Percentiles rank a stretch among this genome's conserved stretches.
Conservation (phyloP, 257 asterid species). For the Solanum megistacrolobum region DNA sequence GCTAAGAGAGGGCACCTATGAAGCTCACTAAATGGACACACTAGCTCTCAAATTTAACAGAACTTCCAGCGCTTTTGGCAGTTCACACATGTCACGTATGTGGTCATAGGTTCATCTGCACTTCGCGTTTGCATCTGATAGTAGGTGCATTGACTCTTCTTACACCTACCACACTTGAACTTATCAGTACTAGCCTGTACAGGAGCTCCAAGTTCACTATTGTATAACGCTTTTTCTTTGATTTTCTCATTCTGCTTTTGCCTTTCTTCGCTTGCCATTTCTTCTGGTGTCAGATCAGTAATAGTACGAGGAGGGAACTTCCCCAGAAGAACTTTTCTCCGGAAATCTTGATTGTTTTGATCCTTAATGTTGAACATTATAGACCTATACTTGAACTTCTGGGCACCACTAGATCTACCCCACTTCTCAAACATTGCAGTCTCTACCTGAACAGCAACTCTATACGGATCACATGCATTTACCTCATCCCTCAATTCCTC, state of each 20-base stretch:
- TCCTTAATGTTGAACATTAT: slow-evolving; percentile 43
- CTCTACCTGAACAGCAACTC: slow-evolving; percentile 36
- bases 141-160: slow-evolving; percentile 67
- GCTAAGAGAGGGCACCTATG: neutral
- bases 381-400: slow-evolving; percentile 35
- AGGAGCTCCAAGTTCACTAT: slow-evolving; percentile 59
- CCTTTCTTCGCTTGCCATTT: slow-evolving; percentile 90
- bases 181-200: slow-evolving; percentile 70
- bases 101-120: slow-evolving; percentile 99
- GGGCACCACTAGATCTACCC: slow-evolving; percentile 38
- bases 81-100: slow-evolving; percentile 86
- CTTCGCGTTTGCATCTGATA: slow-evolving; percentile 95
- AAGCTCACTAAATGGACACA: neutral
- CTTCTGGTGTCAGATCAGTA: slow-evolving; percentile 51
- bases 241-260: slow-evolving; percentile 57
- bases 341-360: slow-evolving; percentile 43
- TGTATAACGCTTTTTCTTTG: slow-evolving; percentile 70
- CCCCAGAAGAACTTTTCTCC: slow-evolving; percentile 69
- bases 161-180: slow-evolving; percentile 79
- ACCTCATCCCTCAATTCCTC: slow-evolving; percentile 34
- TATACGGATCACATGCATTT: slow-evolving; percentile 53
- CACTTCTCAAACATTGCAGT: slow-evolving; percentile 34
- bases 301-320: slow-evolving; percentile 35
- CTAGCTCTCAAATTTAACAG: neutral
- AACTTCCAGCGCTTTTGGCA: slow-evolving; percentile 87